These are phyloP conservation scores for Polytrichum commune DNA, from an alignment of 225 moss, liverwort and hornwort species.

Conservation along the genomic window DNA sequence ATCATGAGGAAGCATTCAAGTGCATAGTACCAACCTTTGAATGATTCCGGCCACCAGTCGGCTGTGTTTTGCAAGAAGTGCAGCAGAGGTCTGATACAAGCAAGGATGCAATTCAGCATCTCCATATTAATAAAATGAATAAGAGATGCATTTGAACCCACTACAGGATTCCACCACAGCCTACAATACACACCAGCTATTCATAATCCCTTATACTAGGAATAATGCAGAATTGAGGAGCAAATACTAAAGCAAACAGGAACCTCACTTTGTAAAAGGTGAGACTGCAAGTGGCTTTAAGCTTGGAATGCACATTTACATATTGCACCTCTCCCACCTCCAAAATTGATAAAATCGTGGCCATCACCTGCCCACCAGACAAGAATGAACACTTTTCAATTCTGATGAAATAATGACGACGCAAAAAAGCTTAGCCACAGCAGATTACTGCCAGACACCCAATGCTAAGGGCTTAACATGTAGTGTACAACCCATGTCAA, in stretches of 20 bases:
- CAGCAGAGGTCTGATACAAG: slow-evolving; percentile 59
- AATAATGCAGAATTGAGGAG: too few relatives aligned
- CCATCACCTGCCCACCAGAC: slow-evolving; percentile 72
- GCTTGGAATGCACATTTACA: slow-evolving; percentile 71
- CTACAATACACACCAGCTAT: too few relatives aligned
- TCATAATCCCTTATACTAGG: too few relatives aligned
- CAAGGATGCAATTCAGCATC: not conserved
- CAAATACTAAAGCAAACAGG: not conserved
- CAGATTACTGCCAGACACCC: not conserved
- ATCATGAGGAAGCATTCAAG: too few relatives aligned
- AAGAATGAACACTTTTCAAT: not conserved
- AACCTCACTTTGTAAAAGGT: slow-evolving; percentile 67
- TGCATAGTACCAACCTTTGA: slow-evolving; percentile 40
- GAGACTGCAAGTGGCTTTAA: slow-evolving; percentile 74
- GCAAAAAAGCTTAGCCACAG: not conserved
- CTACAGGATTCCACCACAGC: too few relatives aligned
- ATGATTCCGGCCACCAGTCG: slow-evolving; percentile 55
- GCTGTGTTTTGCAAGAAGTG: slow-evolving; percentile 65
- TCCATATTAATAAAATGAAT: not conserved
- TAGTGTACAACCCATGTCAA: too few relatives aligned
- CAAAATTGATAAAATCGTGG: slow-evolving; percentile 82
- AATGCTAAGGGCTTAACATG: not conserved
- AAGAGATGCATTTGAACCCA: too few relatives aligned
- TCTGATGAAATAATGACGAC: not conserved
- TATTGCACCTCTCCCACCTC: slow-evolving; percentile 72